phyloP scores from a whole-genome alignment of 257 asterid species.

The Paraleonurus japonicus region DNA sequence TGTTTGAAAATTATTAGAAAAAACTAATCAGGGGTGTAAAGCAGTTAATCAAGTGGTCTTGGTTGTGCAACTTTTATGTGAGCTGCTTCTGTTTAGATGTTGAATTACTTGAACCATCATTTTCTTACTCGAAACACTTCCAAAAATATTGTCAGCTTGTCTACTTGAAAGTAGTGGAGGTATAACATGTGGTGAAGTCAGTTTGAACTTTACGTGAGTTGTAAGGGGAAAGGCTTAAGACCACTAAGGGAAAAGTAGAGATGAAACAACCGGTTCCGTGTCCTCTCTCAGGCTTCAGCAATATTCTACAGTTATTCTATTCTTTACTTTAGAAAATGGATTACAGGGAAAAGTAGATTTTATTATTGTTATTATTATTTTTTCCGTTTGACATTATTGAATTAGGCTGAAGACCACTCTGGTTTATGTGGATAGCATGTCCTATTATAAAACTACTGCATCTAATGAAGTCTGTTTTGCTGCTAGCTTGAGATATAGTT shows the following conservation, averaged over 20 bases:
- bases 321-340: neutral
- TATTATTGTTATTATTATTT: neutral
- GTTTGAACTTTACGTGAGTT: neutral
- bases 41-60: conserved; percentile 3
- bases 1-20: neutral
- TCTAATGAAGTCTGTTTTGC: neutral
- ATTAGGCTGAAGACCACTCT: neutral
- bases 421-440: neutral
- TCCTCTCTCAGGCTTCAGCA: neutral
- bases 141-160: neutral
- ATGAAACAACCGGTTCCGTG: neutral
- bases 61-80: neutral
- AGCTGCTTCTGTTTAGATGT: neutral
- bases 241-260: neutral
- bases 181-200: neutral
- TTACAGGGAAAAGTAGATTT: conserved; percentile 6
- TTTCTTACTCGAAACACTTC: neutral
- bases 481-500: neutral
- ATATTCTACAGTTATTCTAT: conserved; percentile 2
- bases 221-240: neutral
- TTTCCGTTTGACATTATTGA: neutral
- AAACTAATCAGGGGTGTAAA: neutral
- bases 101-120: neutral
- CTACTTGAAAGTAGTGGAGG: neutral
- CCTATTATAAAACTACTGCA: neutral